phyloP scores from a whole-genome alignment of 768 basidiomycete genomes.

The Amyloporia xantha region DNA sequence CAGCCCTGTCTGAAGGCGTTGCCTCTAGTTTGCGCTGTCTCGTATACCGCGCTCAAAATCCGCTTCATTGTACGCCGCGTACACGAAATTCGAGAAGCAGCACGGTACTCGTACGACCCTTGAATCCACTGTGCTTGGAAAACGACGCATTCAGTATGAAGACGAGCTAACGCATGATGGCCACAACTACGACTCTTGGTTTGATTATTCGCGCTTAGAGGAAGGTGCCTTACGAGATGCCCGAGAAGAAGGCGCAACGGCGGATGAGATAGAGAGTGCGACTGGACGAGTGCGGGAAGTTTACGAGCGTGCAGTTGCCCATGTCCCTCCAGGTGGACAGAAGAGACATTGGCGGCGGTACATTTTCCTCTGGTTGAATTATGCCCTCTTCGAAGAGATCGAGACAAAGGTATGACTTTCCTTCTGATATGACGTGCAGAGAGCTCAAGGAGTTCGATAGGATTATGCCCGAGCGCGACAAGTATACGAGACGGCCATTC shows the following conservation, averaged over 20 bases:
- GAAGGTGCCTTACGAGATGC: constrained; percentile 79
- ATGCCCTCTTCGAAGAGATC: constrained; percentile 95
- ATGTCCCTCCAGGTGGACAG: constrained; percentile 90
- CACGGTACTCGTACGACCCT: constrained; percentile 85
- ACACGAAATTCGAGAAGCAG: constrained; percentile 98
- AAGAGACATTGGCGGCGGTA: constrained; percentile 90
- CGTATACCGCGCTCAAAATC: constrained; percentile 92
- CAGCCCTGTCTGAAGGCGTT: too few species aligned
- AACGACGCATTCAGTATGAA: constrained; percentile 97
- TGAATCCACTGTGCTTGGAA: constrained; percentile 91
- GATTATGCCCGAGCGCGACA: constrained; percentile 83
- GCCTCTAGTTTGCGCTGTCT: constrained; percentile 86
- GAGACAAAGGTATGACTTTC: constrained; percentile 68
- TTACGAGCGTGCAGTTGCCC: constrained; percentile 91
- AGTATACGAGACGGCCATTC: constrained; percentile 85
- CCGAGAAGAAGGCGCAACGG: constrained; percentile 65
- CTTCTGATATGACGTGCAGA: not conserved
- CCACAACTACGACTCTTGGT: constrained; percentile 97
- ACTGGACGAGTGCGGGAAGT: constrained; percentile 77
- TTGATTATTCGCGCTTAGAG: constrained; percentile 90
- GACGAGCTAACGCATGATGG: constrained; percentile 90
- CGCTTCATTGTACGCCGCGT: constrained; percentile 78
- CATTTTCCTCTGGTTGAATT: constrained; percentile 90
- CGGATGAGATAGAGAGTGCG: constrained; percentile 61
- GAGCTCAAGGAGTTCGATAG: constrained; percentile 30